Conservation (phyloP, 2,329 filamentous ascomycete genomes). For the Talaromyces verruculosus region DNA sequence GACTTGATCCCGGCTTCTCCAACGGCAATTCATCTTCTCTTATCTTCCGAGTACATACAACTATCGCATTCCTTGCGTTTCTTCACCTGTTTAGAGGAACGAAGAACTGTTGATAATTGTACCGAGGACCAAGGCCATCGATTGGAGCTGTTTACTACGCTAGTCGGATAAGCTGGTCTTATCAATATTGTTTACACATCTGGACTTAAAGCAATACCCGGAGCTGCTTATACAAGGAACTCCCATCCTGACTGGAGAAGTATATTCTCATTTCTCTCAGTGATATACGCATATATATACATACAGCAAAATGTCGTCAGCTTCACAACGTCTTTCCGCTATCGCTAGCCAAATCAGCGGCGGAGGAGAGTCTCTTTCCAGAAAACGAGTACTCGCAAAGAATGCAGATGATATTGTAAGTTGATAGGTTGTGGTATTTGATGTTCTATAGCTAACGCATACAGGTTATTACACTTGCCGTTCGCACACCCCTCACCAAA, state of each 20-base stretch:
- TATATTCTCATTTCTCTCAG: neutral
- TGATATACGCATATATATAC: neutral
- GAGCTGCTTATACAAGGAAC: neutral
- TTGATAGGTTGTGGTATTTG: conserved; percentile 8
- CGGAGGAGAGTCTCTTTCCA: conserved; percentile 31
- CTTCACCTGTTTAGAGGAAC: too few relatives aligned
- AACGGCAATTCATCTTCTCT: conserved; percentile 5
- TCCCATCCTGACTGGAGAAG: neutral
- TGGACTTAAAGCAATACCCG: neutral
- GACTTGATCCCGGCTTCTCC: neutral
- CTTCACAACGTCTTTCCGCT: conserved; percentile 42
- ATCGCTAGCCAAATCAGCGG: conserved; percentile 44
- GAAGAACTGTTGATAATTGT: neutral
- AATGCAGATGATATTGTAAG: conserved; percentile 44
- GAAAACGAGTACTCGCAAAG: conserved; percentile 36
- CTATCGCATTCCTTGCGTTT: neutral
- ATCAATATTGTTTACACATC: conserved; percentile 5
- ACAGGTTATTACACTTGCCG: conserved; percentile 44
- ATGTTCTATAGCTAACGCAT: neutral
- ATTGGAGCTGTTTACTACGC: neutral
- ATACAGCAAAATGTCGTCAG: conserved; percentile 36
- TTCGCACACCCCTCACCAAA: conserved; percentile 42
- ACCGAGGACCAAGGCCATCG: conserved; percentile 1
- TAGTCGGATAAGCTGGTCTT: conserved; percentile 3
- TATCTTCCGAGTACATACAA: neutral